Conservation (phyloP, 345 rosid genomes). For the Ricinus communis region DNA sequence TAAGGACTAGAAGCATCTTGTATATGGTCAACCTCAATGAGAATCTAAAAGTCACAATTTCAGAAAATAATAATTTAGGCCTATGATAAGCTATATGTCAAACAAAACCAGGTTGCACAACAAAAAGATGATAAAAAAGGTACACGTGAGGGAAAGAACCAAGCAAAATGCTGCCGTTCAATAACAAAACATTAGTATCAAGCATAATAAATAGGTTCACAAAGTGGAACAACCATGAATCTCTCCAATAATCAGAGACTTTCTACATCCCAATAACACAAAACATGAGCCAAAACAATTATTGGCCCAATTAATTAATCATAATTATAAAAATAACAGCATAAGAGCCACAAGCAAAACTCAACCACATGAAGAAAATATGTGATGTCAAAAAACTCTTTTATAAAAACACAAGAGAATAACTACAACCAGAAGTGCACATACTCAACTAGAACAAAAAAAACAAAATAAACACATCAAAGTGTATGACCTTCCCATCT, state of each 20-base stretch:
- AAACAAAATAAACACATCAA: neutral
- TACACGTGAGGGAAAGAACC: neutral
- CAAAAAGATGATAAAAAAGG: neutral
- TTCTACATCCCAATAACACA: neutral
- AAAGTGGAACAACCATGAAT: neutral
- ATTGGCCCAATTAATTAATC: neutral
- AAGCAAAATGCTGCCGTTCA: neutral
- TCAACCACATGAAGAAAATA: neutral
- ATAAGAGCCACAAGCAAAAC: neutral
- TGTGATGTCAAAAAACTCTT: neutral
- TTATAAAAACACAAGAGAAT: neutral
- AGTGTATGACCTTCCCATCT: constrained; percentile 77
- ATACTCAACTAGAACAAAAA: neutral
- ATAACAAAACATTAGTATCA: neutral
- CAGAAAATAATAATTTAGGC: neutral
- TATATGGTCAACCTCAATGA: constrained; percentile 91
- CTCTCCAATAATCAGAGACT: neutral
- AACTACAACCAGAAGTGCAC: neutral
- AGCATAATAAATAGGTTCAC: neutral
- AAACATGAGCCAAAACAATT: neutral
- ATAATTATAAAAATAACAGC: no score
- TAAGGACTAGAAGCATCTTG: constrained; percentile 79
- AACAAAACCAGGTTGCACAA: constrained; percentile 1
- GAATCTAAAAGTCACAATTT: constrained; percentile 49
- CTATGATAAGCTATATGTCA: neutral